A percentile compares a stretch with the other conserved stretches of the same genome.
Conservation (phyloP, 441 rosid species). For the Brassica balearica region DNA sequence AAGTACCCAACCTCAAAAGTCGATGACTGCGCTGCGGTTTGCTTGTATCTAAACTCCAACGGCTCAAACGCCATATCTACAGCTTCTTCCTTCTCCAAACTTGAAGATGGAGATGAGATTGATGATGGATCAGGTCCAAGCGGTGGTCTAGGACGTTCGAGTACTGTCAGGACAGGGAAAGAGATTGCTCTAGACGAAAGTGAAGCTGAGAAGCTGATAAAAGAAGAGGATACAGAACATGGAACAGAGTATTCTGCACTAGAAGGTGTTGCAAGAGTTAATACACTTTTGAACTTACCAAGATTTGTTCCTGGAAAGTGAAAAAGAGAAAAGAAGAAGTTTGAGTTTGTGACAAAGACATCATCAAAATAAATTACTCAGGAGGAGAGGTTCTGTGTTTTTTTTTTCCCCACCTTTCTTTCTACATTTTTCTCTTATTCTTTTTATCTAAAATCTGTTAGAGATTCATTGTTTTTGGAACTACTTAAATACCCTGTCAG, state of each 20-base stretch:
- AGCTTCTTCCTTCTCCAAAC: conserved; percentile 52
- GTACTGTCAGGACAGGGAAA: conserved; percentile 51
- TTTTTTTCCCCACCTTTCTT: conserved; percentile 20
- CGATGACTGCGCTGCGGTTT: conserved; percentile 49
- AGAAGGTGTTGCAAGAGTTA: conserved; percentile 94
- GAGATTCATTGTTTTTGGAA: conserved; percentile 37
- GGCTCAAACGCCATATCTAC: conserved; percentile 48
- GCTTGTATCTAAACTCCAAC: conserved; percentile 51
- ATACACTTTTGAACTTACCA: conserved; percentile 81
- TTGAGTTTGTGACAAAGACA: neutral
- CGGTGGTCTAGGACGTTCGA: conserved; percentile 42
- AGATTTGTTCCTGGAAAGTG: conserved; percentile 76
- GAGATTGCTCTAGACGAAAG: conserved; percentile 51
- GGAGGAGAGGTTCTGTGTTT: conserved; percentile 35
- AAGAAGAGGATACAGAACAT: conserved; percentile 51
- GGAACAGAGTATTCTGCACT: conserved; percentile 87
- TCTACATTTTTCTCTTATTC: conserved; percentile 36
- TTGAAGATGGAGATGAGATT: conserved; percentile 49
- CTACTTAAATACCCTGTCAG: conserved; percentile 34
- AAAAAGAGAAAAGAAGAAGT: conserved; percentile 20
- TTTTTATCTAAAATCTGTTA: conserved; percentile 16
- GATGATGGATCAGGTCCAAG: conserved; percentile 44
- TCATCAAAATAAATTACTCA: conserved; percentile 25
- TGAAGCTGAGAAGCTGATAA: conserved; percentile 51
- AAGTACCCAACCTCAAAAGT: conserved; percentile 49